Conservation (phyloP, 2,329 filamentous ascomycete genomes). For the Mollisiaceae sp. region DNA sequence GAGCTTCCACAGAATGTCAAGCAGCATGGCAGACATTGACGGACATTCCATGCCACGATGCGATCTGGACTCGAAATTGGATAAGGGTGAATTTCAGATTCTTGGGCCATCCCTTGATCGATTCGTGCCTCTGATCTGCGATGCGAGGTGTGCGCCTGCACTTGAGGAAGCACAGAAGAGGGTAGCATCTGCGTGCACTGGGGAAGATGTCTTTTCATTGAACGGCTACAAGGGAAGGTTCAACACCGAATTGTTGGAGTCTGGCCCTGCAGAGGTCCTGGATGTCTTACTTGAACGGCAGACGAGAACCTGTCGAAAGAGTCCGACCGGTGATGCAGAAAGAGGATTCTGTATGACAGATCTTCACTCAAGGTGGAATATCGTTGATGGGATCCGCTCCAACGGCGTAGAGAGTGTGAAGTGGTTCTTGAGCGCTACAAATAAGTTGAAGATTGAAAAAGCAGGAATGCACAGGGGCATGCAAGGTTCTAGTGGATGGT, state of each 20-base stretch:
- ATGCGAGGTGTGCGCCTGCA: not conserved
- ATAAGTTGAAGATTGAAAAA: not conserved
- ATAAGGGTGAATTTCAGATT: not conserved
- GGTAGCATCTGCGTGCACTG: not conserved
- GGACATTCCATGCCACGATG: slow-evolving; percentile 6
- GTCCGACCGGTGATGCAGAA: slow-evolving; percentile 1
- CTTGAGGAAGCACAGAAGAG: not conserved
- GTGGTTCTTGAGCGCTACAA: slow-evolving; percentile 1
- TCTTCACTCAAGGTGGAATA: not conserved
- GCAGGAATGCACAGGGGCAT: not conserved
- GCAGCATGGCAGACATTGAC: slow-evolving; percentile 3
- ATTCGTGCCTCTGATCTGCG: slow-evolving; percentile 8
- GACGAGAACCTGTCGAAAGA: not conserved
- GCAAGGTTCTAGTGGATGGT: not conserved
- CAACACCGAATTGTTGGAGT: not conserved
- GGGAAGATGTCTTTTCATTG: not conserved
- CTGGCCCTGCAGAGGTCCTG: not conserved
- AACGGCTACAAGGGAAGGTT: not conserved
- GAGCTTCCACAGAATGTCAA: slow-evolving; percentile 1
- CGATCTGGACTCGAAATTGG: slow-evolving; percentile 8
- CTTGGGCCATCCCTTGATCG: not conserved
- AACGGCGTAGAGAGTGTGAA: not conserved
- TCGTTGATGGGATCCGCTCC: not conserved
- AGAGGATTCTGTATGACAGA: slow-evolving; percentile 10
- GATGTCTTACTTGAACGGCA: slow-evolving; percentile 1